These are phyloP conservation scores for Moricandia moricandioides DNA, from an alignment of 345 rosid genomes.

Conservation along the genomic window DNA sequence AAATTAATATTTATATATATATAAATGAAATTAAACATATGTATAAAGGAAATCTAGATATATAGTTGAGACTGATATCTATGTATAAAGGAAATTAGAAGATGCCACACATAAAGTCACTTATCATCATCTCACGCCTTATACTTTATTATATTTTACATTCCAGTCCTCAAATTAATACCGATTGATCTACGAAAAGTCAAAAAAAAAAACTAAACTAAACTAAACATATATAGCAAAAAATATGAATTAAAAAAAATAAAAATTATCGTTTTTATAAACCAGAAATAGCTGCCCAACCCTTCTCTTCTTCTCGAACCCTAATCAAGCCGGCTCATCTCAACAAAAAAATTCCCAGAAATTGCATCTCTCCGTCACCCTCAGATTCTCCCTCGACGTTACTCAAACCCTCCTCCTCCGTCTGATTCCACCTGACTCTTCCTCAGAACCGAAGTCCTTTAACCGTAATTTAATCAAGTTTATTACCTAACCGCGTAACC, in stretches of 20 bases:
- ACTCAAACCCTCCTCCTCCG: neutral
- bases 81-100: neutral
- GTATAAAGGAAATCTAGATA: too few species aligned
- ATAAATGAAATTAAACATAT: too few species aligned
- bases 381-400: conserved; percentile 4
- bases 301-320: conserved; percentile 29
- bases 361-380: conserved; percentile 22
- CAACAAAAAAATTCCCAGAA: conserved; percentile 5
- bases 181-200: conserved; percentile 5
- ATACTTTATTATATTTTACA: neutral
- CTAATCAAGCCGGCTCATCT: conserved; percentile 38
- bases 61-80: too few species aligned
- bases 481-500: conserved; percentile 35
- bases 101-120: neutral
- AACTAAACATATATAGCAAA: conserved; percentile 17
- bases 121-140: conserved; percentile 1
- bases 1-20: too few species aligned
- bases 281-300: conserved; percentile 39
- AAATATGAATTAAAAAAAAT: neutral
- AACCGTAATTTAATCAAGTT: conserved; percentile 26
- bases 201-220: too few species aligned
- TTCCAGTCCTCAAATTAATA: neutral
- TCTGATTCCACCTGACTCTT: conserved; percentile 19
- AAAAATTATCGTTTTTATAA: conserved; percentile 20
- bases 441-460: conserved; percentile 33